A percentile compares a stretch with the other conserved stretches of the same genome.
Conservation (phyloP, 148 eudicot genomes). For the Pouteria glomerata region DNA sequence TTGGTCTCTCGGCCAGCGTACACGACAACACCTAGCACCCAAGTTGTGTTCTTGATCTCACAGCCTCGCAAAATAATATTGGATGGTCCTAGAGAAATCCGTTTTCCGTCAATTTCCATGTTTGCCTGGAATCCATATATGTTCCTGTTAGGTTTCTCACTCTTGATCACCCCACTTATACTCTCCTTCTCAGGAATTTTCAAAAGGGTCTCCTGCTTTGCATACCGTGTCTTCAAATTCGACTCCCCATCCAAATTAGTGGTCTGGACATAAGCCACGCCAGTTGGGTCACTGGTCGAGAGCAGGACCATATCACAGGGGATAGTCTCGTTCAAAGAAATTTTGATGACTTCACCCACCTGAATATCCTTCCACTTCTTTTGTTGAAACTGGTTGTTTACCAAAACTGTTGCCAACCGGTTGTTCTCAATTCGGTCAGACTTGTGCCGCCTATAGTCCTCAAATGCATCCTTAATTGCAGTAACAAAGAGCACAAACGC, state of each 20-base stretch:
- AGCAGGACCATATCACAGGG: slow-evolving; percentile 94
- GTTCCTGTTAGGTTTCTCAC: slow-evolving; percentile 94
- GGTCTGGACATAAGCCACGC: slow-evolving; percentile 95
- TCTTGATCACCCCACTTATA: slow-evolving; percentile 75
- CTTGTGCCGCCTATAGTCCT: slow-evolving; percentile 82
- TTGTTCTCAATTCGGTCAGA: slow-evolving; percentile 85
- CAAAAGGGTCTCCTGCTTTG: slow-evolving; percentile 87
- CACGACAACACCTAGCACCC: slow-evolving; percentile 91
- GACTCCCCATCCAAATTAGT: slow-evolving; percentile 97
- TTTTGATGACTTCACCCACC: slow-evolving; percentile 83
- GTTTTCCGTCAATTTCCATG: slow-evolving; percentile 91
- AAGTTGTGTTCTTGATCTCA: slow-evolving; percentile 86
- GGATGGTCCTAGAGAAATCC: slow-evolving; percentile 87
- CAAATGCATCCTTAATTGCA: slow-evolving; percentile 90
- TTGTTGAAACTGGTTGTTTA: slow-evolving; percentile 48
- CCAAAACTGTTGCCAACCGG: slow-evolving; percentile 58
- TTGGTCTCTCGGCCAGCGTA: slow-evolving; percentile 94
- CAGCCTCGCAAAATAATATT: slow-evolving; percentile 93
- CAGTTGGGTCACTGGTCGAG: slow-evolving; percentile 93
- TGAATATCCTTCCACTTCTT: slow-evolving; percentile 81
- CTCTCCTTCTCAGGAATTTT: slow-evolving; percentile 53
- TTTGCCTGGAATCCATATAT: slow-evolving; percentile 89
- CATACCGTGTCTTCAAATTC: slow-evolving; percentile 91
- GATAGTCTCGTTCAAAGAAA: slow-evolving; percentile 70
- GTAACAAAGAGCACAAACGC: slow-evolving; percentile 83